Base-by-base conservation (phyloP, 2,329 filamentous ascomycete genomes). In the Microsporum canis region DNA sequence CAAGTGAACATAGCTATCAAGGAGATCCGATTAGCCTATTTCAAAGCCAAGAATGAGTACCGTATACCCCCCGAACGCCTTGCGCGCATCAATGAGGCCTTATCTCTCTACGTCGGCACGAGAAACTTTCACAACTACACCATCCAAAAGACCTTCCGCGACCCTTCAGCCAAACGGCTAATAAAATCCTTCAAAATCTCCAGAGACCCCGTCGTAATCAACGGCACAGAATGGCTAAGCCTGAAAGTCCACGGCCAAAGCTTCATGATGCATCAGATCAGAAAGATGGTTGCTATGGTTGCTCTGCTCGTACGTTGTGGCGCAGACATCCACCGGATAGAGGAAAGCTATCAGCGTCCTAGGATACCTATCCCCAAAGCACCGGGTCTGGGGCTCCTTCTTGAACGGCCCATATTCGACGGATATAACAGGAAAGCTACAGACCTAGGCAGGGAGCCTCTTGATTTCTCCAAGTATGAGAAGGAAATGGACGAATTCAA, bases 221-320 rank as follows among this genome's bases (percentile, higher is more conserved):
- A 89, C 72, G 86, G 92, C 70, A 96, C 91, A 1, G 88, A 99
- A 78, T 99, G 94, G 94, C 80, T 99, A 3, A 94, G 88, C 49
- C 80, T 97, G 66, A 96, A 95, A 72, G 91, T 99, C 29, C 94
- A 99, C 74, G 94, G 94, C 0, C 94, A 99, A 75, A 92, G 88
- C 70, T 99, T 99, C 81, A 99, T 99, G 94, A 99, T 99, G 94
- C 94, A 99, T 75, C 94, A 99, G 77, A 99, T 99, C 74, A 87
- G 94, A 70, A 99, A 97, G 77, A 97, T 99, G 94, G 89, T 99
- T 14, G 90, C 89, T 61, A 91, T 99, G 87, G 89, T 85, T 6
- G 85, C 89, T 38, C 80, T 99, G 63, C 79, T 92, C 4, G 87
- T 95, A 5, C 86, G 94, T 41, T 95, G 88, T 72, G 94, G 90